Evolutionary conservation across 78 protist species (phyloP).

Genomic region (Corallochytrium limacisporum): DNA sequence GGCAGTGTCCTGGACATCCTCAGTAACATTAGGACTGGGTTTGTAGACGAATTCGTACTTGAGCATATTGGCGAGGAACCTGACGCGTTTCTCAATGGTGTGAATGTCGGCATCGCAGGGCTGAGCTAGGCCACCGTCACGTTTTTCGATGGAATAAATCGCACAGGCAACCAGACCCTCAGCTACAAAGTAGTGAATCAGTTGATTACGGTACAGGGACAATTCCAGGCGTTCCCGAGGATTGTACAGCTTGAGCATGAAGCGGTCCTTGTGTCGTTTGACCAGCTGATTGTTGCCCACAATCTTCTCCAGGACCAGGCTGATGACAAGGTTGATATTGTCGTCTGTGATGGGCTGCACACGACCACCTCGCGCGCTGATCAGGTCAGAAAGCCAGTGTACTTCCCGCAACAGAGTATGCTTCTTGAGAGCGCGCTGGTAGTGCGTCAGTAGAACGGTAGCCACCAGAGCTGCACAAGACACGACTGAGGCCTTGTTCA

Average conservation of each 20-base stretch:
- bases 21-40: not conserved
- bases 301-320: not conserved
- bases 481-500: not conserved
- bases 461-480: slow-evolving; percentile 12
- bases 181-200: slow-evolving; percentile 5
- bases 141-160: not conserved
- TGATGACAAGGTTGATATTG: not conserved
- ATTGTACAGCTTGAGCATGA: not conserved
- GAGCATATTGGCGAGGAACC: too few relatives aligned
- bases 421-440: not conserved
- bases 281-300: not conserved
- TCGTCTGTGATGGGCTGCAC: not conserved
- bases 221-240: slow-evolving; percentile 19
- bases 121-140: not conserved
- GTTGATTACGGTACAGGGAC: slow-evolving; percentile 12
- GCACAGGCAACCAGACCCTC: not conserved
- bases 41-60: not conserved
- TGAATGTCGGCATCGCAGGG: not conserved
- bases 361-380: not conserved
- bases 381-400: not conserved
- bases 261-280: not conserved
- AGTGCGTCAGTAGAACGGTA: slow-evolving; percentile 9
- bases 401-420: not conserved
- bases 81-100: not conserved
- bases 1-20: not conserved